Base-by-base conservation (phyloP, 257 asterid species). In the Perilla frutescens region DNA sequence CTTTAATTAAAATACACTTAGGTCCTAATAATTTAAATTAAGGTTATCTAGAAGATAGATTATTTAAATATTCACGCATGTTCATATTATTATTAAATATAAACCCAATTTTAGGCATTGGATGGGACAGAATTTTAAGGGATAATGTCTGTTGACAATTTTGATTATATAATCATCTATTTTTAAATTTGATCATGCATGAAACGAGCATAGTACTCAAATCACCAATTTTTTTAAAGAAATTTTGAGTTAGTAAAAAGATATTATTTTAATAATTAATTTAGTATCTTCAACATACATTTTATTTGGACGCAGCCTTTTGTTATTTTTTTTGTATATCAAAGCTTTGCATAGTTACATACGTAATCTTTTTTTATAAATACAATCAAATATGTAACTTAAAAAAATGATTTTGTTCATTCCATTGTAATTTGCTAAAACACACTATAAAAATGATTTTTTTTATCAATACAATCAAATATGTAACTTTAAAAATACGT, bases 121-220 rank as follows among this genome's bases (percentile, higher is more conserved):
- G 81, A 63, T 59, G 67, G 48, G 62, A 8, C 55, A 64, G 57
- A 70, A 62, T 64, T 77, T 74, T 10, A 32, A 63, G 68, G 73
- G 37, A 57, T 58, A 71, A 66, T 49, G 59, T 73, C 47, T 77
- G 74, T 71, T 77, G 77, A 71, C 74, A 65, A 48, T 39, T n/a
- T 6, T 8, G 37, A 37, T 48, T 57, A 7, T 44, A 56, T 40
- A 5, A 20, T 37, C 10, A 34, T 1, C 5, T 9, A 4, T 32
- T 15, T 7, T 14, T 54, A 5, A 15, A 15, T 56, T 31, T 54
- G 2, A n/a, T n/a, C n/a, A n/a, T 4, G 5, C 11, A 2, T 8
- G 36, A 47, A 59, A 5, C 1, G 6, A 34, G 1, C 1, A 34
- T 31, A n/a, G 59, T 32, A 29, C 20, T 55, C 61, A 56, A 34